These are phyloP conservation scores for Golovinomyces cichoracearum DNA, from an alignment of 2,329 filamentous ascomycete species.

Conservation along the genomic window DNA sequence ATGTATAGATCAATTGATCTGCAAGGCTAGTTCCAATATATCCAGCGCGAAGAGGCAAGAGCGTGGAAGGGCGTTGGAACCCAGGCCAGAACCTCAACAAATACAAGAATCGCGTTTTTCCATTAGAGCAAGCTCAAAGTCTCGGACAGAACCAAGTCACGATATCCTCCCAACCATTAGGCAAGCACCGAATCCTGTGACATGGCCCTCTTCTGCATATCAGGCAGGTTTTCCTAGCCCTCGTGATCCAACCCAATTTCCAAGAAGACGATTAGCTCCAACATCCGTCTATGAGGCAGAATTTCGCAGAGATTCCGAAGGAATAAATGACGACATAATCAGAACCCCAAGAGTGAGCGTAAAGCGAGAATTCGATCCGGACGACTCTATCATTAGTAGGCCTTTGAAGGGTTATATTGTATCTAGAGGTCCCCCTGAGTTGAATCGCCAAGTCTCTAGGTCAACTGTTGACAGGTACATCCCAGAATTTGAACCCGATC, in stretches of 20 bases:
- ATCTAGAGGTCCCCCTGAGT: neutral
- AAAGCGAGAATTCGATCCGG: neutral
- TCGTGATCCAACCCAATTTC: neutral
- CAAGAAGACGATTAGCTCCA: neutral
- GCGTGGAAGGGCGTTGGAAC: neutral
- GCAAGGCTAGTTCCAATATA: neutral
- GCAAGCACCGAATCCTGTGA: neutral
- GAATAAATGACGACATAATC: neutral
- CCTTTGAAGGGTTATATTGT: neutral
- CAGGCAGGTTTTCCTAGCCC: neutral
- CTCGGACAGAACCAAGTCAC: neutral
- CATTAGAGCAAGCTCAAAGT: neutral
- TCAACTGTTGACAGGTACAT: neutral
- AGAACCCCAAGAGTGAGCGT: neutral
- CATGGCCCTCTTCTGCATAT: neutral
- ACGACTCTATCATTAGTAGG: neutral
- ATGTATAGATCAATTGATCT: neutral
- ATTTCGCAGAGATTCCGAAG: neutral
- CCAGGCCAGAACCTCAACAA: neutral
- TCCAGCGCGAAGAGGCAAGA: neutral
- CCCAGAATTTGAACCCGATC: neutral
- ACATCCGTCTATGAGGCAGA: neutral
- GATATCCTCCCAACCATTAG: neutral
- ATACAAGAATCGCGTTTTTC: neutral
- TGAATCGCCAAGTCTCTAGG: neutral